Conservation (phyloP, 2,329 filamentous ascomycete species). For the Reticulascus tulasneorum region DNA sequence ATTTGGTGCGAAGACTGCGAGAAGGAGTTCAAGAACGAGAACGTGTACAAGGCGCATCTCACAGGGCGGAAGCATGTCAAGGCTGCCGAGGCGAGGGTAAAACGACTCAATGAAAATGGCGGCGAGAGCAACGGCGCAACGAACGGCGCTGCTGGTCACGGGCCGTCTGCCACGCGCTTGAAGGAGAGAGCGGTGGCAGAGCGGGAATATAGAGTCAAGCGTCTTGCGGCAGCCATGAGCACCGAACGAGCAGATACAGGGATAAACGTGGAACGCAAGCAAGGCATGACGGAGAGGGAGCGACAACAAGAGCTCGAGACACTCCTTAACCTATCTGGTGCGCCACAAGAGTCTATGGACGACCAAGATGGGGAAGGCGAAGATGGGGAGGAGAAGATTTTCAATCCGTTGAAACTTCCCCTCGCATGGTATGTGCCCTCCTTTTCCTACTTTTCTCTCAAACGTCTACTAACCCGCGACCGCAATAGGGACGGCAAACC, state of each 20-base stretch:
- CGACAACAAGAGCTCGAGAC: conserved; percentile 91
- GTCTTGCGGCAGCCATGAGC: conserved; percentile 76
- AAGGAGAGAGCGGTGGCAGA: conserved; percentile 91
- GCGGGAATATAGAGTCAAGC: conserved; percentile 78
- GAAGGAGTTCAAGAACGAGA: conserved; percentile 92
- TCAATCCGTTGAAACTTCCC: conserved; percentile 94
- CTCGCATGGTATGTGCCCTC: too few species aligned
- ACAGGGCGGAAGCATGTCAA: conserved; percentile 90
- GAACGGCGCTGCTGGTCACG: conserved; percentile 21
- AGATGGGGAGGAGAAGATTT: conserved; percentile 82
- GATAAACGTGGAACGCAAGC: conserved; percentile 92
- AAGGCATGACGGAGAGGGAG: conserved; percentile 96
- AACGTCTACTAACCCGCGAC: too few species aligned
- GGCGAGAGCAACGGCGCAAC: conserved; percentile 20
- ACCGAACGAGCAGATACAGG: conserved; percentile 84
- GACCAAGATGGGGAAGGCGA: conserved; percentile 66
- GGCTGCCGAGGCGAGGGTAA: conserved; percentile 64
- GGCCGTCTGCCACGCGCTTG: conserved; percentile 48
- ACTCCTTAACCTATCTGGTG: conserved; percentile 54
- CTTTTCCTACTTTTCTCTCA: too few species aligned
- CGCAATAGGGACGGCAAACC: conserved; percentile 99
- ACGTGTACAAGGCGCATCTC: conserved; percentile 87
- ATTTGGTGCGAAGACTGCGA: conserved; percentile 90
- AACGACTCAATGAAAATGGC: conserved; percentile 36
- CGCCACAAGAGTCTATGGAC: conserved; percentile 33